Evolutionary conservation across 495 filamentous ascomycete species (phyloP).

Genomic region (Aspergillus ostianus): DNA sequence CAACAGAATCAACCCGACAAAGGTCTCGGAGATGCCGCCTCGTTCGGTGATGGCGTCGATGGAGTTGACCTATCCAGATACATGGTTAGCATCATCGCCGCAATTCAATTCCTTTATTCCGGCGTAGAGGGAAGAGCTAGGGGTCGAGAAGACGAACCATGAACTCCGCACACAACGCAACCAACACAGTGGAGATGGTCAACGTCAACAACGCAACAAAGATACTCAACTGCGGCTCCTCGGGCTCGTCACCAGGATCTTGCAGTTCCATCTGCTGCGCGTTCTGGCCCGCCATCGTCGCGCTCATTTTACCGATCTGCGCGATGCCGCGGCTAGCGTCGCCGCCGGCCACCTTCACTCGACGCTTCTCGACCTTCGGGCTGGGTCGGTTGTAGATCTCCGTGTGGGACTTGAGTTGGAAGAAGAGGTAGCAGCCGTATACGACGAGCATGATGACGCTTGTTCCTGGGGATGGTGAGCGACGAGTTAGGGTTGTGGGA

Average conservation of each 20-base stretch:
- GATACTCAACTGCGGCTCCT: conserved; percentile 70
- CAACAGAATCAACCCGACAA: conserved; percentile 79
- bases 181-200: conserved; percentile 67
- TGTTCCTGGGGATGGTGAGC: conserved; percentile 46
- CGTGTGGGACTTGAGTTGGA: conserved; percentile 77
- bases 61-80: conserved; percentile 48
- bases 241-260: conserved; percentile 58
- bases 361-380: conserved; percentile 62
- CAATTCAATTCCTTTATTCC: too few species aligned
- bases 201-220: conserved; percentile 69
- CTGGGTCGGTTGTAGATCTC: conserved; percentile 71
- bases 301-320: conserved; percentile 55
- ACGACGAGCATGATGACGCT: conserved; percentile 73
- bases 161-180: conserved; percentile 86
- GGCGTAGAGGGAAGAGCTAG: too few species aligned
- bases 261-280: conserved; percentile 45
- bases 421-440: conserved; percentile 74
- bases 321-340: conserved; percentile 61
- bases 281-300: conserved; percentile 37
- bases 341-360: conserved; percentile 52
- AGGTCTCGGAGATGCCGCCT: conserved; percentile 63
- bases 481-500: background rate
- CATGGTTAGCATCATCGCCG: too few species aligned
- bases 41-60: conserved; percentile 66
- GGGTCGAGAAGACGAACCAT: conserved; percentile 50